Percentiles rank a stretch among this genome's conserved stretches.
phyloP scores from a whole-genome alignment of 148 eudicot species.

The Chenopodium formosanum region DNA sequence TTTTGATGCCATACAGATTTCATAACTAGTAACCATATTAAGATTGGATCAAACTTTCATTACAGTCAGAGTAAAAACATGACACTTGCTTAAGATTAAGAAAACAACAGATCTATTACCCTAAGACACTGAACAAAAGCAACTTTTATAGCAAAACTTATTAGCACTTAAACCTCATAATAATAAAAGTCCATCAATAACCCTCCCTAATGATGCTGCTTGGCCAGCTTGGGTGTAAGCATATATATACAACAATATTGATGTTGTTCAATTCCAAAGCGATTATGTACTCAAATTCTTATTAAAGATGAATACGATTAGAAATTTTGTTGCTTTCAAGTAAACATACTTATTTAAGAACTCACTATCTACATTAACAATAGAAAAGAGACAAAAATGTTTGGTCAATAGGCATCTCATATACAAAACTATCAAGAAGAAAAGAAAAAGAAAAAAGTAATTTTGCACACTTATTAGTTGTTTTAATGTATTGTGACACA shows the following conservation, averaged over 20 bases:
- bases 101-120: not conserved
- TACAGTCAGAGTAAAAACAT: too few relatives aligned
- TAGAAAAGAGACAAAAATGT: not conserved
- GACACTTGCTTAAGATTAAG: not conserved
- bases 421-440: not conserved
- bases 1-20: not conserved
- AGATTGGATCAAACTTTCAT: too few relatives aligned
- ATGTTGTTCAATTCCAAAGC: not conserved
- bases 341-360: not conserved
- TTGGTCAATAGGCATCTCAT: not conserved
- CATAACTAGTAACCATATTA: too few relatives aligned
- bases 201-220: not conserved
- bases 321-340: not conserved
- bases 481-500: not conserved
- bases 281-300: not conserved
- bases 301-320: not conserved
- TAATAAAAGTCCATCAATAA: not conserved
- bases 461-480: not conserved
- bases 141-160: too few relatives aligned
- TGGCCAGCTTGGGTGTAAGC: not conserved
- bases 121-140: too few relatives aligned
- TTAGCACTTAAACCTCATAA: too few relatives aligned
- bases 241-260: not conserved
- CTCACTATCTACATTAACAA: not conserved
- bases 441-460: not conserved